phyloP scores from a whole-genome alignment of 768 basidiomycete species.

The Tricholoma flavovirens region DNA sequence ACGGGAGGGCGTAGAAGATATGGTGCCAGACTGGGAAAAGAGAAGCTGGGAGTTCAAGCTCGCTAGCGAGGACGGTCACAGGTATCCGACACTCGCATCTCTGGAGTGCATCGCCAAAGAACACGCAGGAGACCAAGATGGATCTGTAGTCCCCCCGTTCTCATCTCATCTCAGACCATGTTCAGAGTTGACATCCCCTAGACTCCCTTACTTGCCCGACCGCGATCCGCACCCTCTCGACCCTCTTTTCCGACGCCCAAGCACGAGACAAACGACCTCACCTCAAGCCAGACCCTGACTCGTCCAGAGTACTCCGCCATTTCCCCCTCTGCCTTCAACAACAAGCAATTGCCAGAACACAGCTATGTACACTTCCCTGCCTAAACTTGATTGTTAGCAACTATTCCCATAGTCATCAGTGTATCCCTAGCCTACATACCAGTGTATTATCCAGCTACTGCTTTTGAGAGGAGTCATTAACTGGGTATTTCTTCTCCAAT shows the following conservation, averaged over 20 bases:
- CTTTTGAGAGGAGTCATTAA: neutral
- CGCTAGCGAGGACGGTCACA: slow-evolving; percentile 40
- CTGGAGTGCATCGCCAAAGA: slow-evolving; percentile 28
- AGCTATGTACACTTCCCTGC: neutral
- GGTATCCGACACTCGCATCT: slow-evolving; percentile 40
- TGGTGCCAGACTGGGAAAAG: slow-evolving; percentile 62
- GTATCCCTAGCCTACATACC: slow-evolving; percentile 9
- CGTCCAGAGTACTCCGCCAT: neutral
- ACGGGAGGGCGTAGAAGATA: slow-evolving; percentile 39
- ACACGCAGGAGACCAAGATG: neutral
- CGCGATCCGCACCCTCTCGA: slow-evolving; percentile 31
- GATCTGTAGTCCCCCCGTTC: slow-evolving; percentile 1
- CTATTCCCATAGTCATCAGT: neutral
- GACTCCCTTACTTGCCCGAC: slow-evolving; percentile 19
- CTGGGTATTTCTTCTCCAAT: slow-evolving; percentile 38
- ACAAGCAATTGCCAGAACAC: neutral
- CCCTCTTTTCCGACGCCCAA: slow-evolving; percentile 29
- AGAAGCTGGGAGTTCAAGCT: slow-evolving; percentile 53
- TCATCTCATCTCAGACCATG: slow-evolving; percentile 3
- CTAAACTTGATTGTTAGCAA: neutral
- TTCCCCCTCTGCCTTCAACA: neutral
- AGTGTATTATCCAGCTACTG: slow-evolving; percentile 2
- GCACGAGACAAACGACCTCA: slow-evolving; percentile 13
- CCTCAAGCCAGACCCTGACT: neutral
- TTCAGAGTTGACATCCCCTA: slow-evolving; percentile 12